Conservation (phyloP, 179 eudicot species). For the Nepenthes alata region DNA sequence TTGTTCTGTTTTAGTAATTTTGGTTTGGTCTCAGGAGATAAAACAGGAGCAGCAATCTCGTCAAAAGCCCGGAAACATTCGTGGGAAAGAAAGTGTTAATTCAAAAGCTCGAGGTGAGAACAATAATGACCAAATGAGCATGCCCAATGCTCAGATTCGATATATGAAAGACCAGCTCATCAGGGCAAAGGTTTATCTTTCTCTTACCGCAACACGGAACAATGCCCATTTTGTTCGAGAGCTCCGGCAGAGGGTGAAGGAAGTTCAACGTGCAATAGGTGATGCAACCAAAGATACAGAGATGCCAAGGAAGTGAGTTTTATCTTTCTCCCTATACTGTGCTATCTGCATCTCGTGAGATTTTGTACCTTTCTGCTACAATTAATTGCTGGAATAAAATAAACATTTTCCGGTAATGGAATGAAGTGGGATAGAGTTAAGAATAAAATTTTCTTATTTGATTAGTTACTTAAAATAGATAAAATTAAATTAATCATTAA, state of each 20-base stretch:
- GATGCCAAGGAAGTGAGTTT: slow-evolving; percentile 54
- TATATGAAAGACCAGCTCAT: slow-evolving; percentile 82
- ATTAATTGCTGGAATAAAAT: no score
- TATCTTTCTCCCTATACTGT: neutral
- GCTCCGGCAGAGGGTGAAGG: slow-evolving; percentile 74
- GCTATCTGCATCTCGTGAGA: no score
- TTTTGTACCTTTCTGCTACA: no score
- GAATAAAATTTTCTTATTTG: no score
- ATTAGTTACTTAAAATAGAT: no score
- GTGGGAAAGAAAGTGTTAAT: slow-evolving; percentile 13
- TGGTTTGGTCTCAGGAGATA: slow-evolving; percentile 19
- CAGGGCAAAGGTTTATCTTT: slow-evolving; percentile 63
- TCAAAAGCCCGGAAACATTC: slow-evolving; percentile 16
- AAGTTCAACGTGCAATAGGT: slow-evolving; percentile 65
- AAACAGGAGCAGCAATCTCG: slow-evolving; percentile 3
- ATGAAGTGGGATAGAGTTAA: no score
- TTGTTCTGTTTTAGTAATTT: no score
- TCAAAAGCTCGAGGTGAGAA: slow-evolving; percentile 26
- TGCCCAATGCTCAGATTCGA: slow-evolving; percentile 47
- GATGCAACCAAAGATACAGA: slow-evolving; percentile 78
- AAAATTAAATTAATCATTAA: no score
- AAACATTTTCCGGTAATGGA: no score
- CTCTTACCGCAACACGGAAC: slow-evolving; percentile 73
- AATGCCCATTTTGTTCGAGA: slow-evolving; percentile 84
- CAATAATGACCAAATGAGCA: slow-evolving; percentile 24